Base-by-base conservation (phyloP, 202 grass and related monocot species). In the Schoenoplectus triqueter region DNA sequence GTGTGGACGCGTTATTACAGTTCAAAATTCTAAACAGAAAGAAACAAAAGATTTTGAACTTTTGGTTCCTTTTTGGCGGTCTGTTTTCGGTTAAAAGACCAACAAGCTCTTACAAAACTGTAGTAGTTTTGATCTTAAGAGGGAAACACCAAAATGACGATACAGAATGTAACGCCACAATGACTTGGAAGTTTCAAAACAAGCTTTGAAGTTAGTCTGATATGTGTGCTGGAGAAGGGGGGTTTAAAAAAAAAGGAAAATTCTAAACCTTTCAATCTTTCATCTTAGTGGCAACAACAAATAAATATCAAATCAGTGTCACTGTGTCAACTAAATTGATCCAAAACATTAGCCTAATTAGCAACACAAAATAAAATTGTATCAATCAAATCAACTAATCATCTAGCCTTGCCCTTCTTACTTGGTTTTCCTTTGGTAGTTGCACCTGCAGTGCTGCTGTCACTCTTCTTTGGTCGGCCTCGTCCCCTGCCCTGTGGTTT, bases 391-490 rank as follows among this genome's bases (percentile, higher is more conserved):
- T 67, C 21, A 66, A 65, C 7, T 52, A 69, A 83, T 69, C 47
- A 69, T 65, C 64, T 83, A 42, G 81, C 45, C 81, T 71, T 83
- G 54, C 81, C 65, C 22, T 20, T 52, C 64, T 83, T 83, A 67
- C 22, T 18, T 10, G 81, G 2, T 48, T 51, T 69, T 13, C 81
- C 66, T 69, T 46, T 71, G n/a, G 20, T 59, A 31, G 81, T 39
- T n/a, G 48, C 39, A 83, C 49, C 45, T 2, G 6, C 55, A 19
- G 54, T 78, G 55, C 54, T 78, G 75, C 75, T 78, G 14, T 83
- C 81, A 51, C 80, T 82, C 65, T 83, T 83, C 81, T 39, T 70
- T 69, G 81, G 81, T 13, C 81, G 81, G 6, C 81, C 81, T 41
- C 81, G 64, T 67, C 81, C 81, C 66, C 81, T 83, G 21, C 41